phyloP scores from a whole-genome alignment of 2,329 filamentous ascomycete genomes.

The Cladosporium sp. region DNA sequence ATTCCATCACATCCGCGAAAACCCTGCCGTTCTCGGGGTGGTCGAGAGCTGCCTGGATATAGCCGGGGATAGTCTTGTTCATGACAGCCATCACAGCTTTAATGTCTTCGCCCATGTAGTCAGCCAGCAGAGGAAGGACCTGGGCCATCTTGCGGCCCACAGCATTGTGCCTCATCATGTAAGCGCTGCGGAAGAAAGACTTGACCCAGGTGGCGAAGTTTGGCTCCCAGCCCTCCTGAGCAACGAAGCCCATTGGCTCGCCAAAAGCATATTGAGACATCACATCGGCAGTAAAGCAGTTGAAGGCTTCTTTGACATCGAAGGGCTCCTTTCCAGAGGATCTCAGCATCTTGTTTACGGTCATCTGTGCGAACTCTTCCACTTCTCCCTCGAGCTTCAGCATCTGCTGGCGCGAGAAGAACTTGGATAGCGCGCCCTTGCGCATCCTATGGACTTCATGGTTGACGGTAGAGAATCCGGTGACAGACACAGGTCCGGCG shows the following conservation, averaged over 20 bases:
- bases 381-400: slow-evolving; percentile 17
- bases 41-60: slow-evolving; percentile 1
- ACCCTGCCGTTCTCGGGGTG: slow-evolving; percentile 6
- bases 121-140: slow-evolving; percentile 1
- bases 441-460: slow-evolving; percentile 26
- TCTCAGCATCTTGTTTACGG: slow-evolving; percentile 53
- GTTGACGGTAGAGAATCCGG: slow-evolving; percentile 48
- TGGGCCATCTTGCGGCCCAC: slow-evolving; percentile 5
- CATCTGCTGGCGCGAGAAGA: slow-evolving; percentile 23
- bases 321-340: slow-evolving; percentile 51
- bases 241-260: slow-evolving; percentile 49
- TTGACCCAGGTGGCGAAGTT: slow-evolving; percentile 11
- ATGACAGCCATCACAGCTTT: slow-evolving; percentile 4
- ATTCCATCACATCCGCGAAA: slow-evolving; percentile 1
- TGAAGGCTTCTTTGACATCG: slow-evolving; percentile 27
- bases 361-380: slow-evolving; percentile 44
- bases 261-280: slow-evolving; percentile 54
- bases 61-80: slow-evolving; percentile 1
- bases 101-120: slow-evolving; percentile 11
- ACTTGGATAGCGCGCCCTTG: slow-evolving; percentile 19
- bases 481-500: slow-evolving; percentile 7
- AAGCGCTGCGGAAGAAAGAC: slow-evolving; percentile 12
- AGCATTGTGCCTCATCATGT: slow-evolving; percentile 12
- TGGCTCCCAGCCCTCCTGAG: slow-evolving; percentile 31
- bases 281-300: slow-evolving; percentile 55